Evolutionary conservation across 768 basidiomycete species (phyloP), one percentile per base, ranked within the genome.

Genomic region (Lentinula guzmanii): DNA sequence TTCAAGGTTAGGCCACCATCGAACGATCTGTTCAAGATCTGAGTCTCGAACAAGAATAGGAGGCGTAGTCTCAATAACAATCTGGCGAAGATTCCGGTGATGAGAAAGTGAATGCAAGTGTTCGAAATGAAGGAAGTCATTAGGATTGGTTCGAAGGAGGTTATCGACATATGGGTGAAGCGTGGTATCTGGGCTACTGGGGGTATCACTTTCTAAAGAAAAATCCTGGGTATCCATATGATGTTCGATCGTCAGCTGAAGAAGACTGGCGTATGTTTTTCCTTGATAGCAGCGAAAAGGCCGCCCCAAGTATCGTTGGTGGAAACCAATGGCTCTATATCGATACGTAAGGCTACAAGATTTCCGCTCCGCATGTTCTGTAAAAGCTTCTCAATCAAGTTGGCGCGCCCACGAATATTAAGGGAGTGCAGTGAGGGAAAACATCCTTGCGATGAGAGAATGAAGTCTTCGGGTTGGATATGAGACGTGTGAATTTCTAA

Each of bases 1-100:
- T 8, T 72, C 67, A 5, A 83, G 72, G 43, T 66, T 61, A 15
- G 81, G 82, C 82, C 82, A 82, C 75, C 76, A 80, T 6, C 62
- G 68, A 16, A 72, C 63, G 43, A 83, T 65, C 54, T 71, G 69
- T 41, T 70, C 73, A 21, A 82, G 62, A 41, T 76, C 77, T 34
- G 64, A 9, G 64, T 83, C 80, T 24, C 64, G 69, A 18, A 82
- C 61, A 64, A 68, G 65, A 4, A 74, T 74, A 1, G 79, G 79
- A 39, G 76, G 61, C 0, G 75, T 76, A 9, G 74, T 70, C 61
- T 82, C 79, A 43, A 80, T 66, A 16, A 72, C 66, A 15, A 82
- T 67, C 43, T 68, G 69, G 34, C 69, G 69, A 35, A 83, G 68
- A 37, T 63, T 61, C 45, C 64, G 67, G 37, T 79, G 66, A 41